Base-by-base conservation (phyloP, 257 asterid species). In the Sherardia arvensis region DNA sequence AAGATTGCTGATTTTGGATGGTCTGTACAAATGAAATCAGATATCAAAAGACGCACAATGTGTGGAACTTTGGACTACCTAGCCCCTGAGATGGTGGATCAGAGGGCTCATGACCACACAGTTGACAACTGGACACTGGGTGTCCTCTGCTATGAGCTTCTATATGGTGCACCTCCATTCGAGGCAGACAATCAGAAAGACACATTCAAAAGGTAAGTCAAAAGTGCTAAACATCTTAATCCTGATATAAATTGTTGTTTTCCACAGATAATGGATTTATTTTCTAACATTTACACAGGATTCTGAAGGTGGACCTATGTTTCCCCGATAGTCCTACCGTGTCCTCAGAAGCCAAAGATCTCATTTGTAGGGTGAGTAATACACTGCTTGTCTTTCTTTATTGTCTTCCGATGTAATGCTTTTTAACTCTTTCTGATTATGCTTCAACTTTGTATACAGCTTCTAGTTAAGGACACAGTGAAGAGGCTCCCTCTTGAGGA, bases 41-140 rank as follows among this genome's bases (percentile, higher is more conserved):
- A 64, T 63, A 74, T 65, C 83, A 92, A 92, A 79, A 84, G 99
- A 47, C 88, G 73, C 66, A 92, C 99, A 3, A 89, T 92, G 96
- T 87, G 97, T 66, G 99, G 95, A 74, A 89, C 97, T 51, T 49
- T 92, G 77, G 99, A 92, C 80, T 92, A 92, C 76, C 68, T 92
- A 74, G 96, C 99, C 71, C 97, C 97, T 49, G 99, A 92, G 76
- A 87, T 92, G 99, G 96, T 92, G 78, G 96, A 87, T 73, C 83
- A 87, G 72, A 89, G 85, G 74, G 91, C 88, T 43, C 96, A 92
- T 58, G 97, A 89, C 69, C 81, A 85, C 71, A 82, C 94, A 66
- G 97, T 92, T 28, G 99, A 89, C 78, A 89, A 92, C 68, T 92
- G 95, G 97, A 89, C 97, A 32, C 64, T 89, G 66, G 99, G 97